phyloP scores from a whole-genome alignment of 2,329 filamentous ascomycete genomes.

The Cladosporium austrohemisphaericum region DNA sequence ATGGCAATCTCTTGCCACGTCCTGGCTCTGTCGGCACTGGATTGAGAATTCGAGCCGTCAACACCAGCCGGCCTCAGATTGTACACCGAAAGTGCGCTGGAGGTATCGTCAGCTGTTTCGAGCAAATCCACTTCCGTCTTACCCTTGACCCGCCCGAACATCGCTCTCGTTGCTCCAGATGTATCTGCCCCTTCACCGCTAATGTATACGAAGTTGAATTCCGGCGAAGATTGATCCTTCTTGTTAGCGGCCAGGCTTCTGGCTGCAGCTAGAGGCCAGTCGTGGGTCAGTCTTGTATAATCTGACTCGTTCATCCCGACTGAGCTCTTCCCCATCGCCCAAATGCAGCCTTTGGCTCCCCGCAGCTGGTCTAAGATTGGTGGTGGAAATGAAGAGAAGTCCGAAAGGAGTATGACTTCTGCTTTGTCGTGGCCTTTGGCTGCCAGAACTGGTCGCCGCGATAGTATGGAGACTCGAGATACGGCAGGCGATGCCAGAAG shows the following conservation, averaged over 20 bases:
- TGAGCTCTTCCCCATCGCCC: conserved; percentile 62
- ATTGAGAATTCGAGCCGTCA: conserved; percentile 40
- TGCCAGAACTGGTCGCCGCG: conserved; percentile 61
- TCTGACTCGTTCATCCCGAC: conserved; percentile 30
- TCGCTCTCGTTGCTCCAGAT: conserved; percentile 53
- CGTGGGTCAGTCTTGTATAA: conserved; percentile 65
- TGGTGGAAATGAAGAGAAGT: conserved; percentile 60
- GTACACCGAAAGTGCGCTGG: conserved; percentile 51
- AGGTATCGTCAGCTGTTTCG: conserved; percentile 34
- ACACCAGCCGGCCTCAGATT: conserved; percentile 59
- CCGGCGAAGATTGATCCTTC: conserved; percentile 33
- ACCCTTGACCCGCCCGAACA: conserved; percentile 65
- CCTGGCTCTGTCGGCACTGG: conserved; percentile 16
- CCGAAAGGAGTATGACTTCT: conserved; percentile 63
- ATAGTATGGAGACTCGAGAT: conserved; percentile 65
- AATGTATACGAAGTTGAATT: conserved; percentile 67
- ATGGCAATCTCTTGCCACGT: conserved; percentile 29
- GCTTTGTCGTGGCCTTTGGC: conserved; percentile 59
- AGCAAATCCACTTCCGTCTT: conserved; percentile 60
- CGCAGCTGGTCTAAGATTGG: conserved; percentile 57
- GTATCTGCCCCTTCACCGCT: conserved; percentile 62
- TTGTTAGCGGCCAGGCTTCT: conserved; percentile 47
- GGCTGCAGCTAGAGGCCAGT: conserved; percentile 62
- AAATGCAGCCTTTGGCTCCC: conserved; percentile 66
- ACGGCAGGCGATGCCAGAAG: conserved; percentile 45